A percentile compares a stretch with the other conserved stretches of the same genome.
Evolutionary conservation across 2,329 filamentous ascomycete genomes (phyloP).

Genomic region (Alternaria dauci): DNA sequence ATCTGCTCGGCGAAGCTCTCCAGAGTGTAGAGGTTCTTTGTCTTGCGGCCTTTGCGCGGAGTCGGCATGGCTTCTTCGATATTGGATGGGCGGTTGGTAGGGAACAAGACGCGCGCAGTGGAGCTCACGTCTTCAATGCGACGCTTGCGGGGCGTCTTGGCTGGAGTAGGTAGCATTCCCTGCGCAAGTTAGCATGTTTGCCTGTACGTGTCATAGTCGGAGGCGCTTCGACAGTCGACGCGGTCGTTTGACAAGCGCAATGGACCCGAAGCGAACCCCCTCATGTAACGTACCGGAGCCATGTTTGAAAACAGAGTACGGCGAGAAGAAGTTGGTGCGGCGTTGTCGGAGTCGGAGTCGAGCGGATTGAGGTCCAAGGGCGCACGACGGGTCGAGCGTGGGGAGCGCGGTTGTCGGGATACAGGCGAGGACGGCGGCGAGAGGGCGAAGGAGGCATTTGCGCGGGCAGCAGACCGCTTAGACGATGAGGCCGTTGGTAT

Average conservation of each 20-base stretch:
- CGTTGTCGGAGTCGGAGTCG: slow-evolving; percentile 44
- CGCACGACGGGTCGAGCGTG: slow-evolving; percentile 43
- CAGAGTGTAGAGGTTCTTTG: slow-evolving; percentile 58
- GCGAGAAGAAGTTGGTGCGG: slow-evolving; percentile 36
- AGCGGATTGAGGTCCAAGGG: slow-evolving; percentile 29
- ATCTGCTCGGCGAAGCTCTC: slow-evolving; percentile 58
- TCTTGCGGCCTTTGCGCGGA: slow-evolving; percentile 65
- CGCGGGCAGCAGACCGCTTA: slow-evolving; percentile 41
- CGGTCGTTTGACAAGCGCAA: slow-evolving; percentile 9
- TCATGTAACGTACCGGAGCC: slow-evolving; percentile 34
- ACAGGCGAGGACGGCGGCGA: slow-evolving; percentile 55
- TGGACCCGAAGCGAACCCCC: slow-evolving; percentile 11
- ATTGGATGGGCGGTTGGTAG: slow-evolving; percentile 69
- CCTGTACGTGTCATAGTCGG: background rate
- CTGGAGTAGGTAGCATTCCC: slow-evolving; percentile 77
- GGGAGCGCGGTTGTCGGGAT: slow-evolving; percentile 40
- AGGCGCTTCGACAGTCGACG: background rate
- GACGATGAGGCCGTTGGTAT: slow-evolving; percentile 41
- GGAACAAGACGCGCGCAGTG: slow-evolving; percentile 64
- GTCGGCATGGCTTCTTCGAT: slow-evolving; percentile 67
- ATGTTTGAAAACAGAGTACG: slow-evolving; percentile 36
- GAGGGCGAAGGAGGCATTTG: slow-evolving; percentile 56
- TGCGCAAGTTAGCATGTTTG: slow-evolving; percentile 15
- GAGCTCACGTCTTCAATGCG: slow-evolving; percentile 52
- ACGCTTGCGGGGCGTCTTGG: slow-evolving; percentile 77